Conservation (phyloP, 257 asterid genomes). For the Nicotiana obtusifolia region DNA sequence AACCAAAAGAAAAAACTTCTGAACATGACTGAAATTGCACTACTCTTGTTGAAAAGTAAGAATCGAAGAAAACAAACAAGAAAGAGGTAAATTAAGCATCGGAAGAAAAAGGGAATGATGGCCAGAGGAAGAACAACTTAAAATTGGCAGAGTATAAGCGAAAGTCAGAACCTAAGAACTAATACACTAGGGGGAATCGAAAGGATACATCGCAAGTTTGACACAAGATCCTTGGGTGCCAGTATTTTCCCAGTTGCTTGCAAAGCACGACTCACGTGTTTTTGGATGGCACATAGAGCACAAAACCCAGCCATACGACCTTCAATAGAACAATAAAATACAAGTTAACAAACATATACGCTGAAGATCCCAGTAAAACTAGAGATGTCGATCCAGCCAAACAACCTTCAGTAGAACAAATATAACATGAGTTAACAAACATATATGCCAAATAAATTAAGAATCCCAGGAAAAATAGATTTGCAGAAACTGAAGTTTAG, state of each 20-base stretch:
- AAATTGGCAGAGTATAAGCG: not conserved
- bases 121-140: not conserved
- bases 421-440: slow-evolving; percentile 9
- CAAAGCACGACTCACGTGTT: slow-evolving; percentile 90
- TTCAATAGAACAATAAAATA: slow-evolving; percentile 29
- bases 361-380: not conserved
- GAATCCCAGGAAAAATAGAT: not conserved
- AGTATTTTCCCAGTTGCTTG: slow-evolving; percentile 89
- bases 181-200: slow-evolving; percentile 7
- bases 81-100: not conserved
- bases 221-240: slow-evolving; percentile 97
- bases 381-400: slow-evolving; percentile 39
- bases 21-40: not conserved
- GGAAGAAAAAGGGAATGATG: not conserved
- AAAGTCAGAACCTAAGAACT: not conserved
- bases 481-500: not conserved
- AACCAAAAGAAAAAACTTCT: not conserved
- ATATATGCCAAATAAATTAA: slow-evolving; percentile 11
- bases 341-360: slow-evolving; percentile 18
- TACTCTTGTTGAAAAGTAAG: not conserved
- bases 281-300: slow-evolving; percentile 97
- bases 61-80: not conserved
- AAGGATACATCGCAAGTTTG: slow-evolving; percentile 92
- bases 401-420: slow-evolving; percentile 52
- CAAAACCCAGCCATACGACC: slow-evolving; percentile 94